Percentiles rank a stretch among this genome's conserved stretches.
Evolutionary conservation across 129 eudicot species (phyloP).

Genomic region (Pittosporum tobira): DNA sequence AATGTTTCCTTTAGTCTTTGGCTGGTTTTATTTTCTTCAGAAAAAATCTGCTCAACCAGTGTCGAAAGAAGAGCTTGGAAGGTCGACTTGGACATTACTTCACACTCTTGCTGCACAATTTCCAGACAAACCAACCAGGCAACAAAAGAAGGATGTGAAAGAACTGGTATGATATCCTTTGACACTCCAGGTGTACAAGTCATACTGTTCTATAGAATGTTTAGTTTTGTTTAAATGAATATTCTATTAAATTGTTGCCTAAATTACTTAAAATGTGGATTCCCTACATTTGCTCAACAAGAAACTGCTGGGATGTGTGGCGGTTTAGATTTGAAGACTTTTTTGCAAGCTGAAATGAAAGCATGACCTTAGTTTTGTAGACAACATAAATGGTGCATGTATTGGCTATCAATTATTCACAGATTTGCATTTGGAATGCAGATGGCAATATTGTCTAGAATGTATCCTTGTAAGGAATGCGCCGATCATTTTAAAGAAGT

Average conservation of each 20-base stretch:
- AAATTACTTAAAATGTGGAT: not conserved
- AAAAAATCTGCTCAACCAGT: constrained; percentile 45
- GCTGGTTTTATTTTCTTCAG: constrained; percentile 27
- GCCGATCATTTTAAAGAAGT: constrained; percentile 99
- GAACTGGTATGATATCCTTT: constrained; percentile 65
- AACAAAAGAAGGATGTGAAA: constrained; percentile 91
- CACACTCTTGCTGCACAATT: constrained; percentile 99
- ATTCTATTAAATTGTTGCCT: not conserved
- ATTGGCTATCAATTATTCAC: constrained; percentile 1
- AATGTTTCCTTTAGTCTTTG: constrained; percentile 6
- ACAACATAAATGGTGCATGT: not conserved
- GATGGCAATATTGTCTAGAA: constrained; percentile 94
- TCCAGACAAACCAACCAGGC: constrained; percentile 94
- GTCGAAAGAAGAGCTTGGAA: constrained; percentile 90
- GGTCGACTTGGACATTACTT: constrained; percentile 97
- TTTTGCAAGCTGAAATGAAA: not conserved
- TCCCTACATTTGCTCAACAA: not conserved
- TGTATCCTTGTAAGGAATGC: constrained; percentile 96
- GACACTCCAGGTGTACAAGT: not conserved
- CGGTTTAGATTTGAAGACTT: not conserved
- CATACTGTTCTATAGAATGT: not conserved
- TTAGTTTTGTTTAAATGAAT: not conserved
- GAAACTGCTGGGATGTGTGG: not conserved
- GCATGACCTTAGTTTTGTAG: not conserved
- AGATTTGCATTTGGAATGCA: constrained; percentile 21